Percentiles rank a stretch among this genome's conserved stretches.
Evolutionary conservation across 2,329 filamentous ascomycete genomes (phyloP).

Genomic region (Aspergillus sojae): DNA sequence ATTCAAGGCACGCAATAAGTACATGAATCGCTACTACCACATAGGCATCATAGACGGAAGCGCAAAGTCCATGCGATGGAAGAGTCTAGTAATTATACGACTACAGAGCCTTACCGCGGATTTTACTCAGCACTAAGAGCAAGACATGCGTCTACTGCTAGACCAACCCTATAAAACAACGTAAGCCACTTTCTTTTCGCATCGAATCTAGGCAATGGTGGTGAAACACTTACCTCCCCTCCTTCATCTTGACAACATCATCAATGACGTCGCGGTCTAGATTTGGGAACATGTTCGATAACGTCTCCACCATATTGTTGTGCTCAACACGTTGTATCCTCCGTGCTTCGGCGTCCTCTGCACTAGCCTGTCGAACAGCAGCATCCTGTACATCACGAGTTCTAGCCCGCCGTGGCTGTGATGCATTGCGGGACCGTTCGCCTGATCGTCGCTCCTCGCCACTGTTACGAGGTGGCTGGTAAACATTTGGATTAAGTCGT

Average conservation of each 20-base stretch:
- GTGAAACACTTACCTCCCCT: conserved; percentile 72
- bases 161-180: conserved; percentile 63
- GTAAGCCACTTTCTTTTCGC: conserved; percentile 12
- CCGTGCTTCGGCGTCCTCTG: conserved; percentile 84
- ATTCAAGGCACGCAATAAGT: conserved; percentile 9
- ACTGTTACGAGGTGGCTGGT: conserved; percentile 47
- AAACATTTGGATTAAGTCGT: conserved; percentile 53
- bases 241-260: conserved; percentile 93
- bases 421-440: conserved; percentile 27
- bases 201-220: neutral
- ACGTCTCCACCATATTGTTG: conserved; percentile 85
- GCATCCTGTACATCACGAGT: conserved; percentile 77
- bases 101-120: neutral
- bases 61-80: neutral
- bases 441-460: conserved; percentile 33
- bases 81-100: conserved; percentile 15
- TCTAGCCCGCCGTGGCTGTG: conserved; percentile 36
- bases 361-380: conserved; percentile 85
- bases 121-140: conserved; percentile 59
- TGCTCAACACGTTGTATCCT: conserved; percentile 83
- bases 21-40: conserved; percentile 6
- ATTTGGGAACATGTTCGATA: conserved; percentile 95
- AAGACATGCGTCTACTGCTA: conserved; percentile 84
- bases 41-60: neutral
- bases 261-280: conserved; percentile 92